These are phyloP conservation scores for Allomyces macrogynus DNA, from an alignment of 192 early-diverging fungal genomes.

Conservation along the genomic window DNA sequence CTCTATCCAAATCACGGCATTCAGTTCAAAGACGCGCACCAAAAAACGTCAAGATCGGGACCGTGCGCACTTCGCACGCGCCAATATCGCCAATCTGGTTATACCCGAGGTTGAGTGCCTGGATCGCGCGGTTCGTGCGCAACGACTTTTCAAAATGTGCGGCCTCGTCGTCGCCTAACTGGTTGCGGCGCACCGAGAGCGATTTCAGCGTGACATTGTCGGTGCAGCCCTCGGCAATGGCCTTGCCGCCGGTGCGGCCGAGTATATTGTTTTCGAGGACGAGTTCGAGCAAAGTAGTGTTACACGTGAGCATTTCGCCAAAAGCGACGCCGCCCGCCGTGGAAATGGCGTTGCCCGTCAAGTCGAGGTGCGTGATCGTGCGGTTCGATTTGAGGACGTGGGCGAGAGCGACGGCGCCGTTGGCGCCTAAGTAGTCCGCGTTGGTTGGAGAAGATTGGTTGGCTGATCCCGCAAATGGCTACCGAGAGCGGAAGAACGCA, in stretches of 20 bases:
- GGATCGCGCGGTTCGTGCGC: neutral
- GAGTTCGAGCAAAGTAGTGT: neutral
- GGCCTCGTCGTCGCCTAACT: neutral
- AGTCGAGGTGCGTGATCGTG: neutral
- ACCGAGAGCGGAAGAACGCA: neutral
- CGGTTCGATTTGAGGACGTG: neutral
- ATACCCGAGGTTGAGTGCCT: neutral
- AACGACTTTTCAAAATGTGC: neutral
- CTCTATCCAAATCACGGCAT: neutral
- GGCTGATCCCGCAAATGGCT: too few relatives aligned
- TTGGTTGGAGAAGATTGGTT: too few relatives aligned
- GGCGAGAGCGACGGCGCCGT: neutral
- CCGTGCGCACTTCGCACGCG: neutral
- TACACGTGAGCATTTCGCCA: neutral
- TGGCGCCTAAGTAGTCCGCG: too few relatives aligned
- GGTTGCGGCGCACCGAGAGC: neutral
- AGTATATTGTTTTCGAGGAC: neutral
- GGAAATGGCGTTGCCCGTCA: neutral
- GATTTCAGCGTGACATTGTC: neutral
- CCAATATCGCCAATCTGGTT: neutral
- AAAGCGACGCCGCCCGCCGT: neutral
- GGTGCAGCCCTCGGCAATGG: neutral
- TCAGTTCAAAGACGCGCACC: neutral
- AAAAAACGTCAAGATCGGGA: neutral
- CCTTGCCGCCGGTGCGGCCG: neutral